Base-by-base conservation (phyloP, 805 yeast genomes). In the Barnettozyma populi region DNA sequence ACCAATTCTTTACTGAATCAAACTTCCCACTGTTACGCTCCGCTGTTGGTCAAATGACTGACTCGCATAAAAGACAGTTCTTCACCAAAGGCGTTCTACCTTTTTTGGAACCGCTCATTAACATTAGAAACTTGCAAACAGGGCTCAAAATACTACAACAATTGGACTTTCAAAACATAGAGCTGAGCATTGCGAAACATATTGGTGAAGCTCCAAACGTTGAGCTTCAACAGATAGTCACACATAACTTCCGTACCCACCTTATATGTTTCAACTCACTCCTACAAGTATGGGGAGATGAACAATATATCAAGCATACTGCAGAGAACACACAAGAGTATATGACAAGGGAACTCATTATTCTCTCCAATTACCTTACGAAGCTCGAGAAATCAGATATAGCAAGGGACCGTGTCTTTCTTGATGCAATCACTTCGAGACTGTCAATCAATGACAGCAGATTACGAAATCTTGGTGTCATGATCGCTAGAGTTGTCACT, bases 381-480 rank as follows among this genome's bases (percentile, higher is more conserved):
- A 51, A 57, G 1, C 55, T 51, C 0, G 53, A 61, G 19, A 51
- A 72, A 0, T 40, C 46, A 9, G 54, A 49, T 1, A 20, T 80
- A 2, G 60, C 79, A 4, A 60, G 57, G 11, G 64, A 71, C 8
- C 46, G 64, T 2, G 45, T 45, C 0, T 82, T 83, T 54, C 60
- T 83, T 14, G 59, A 67, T 21, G 72, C 79, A 0, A 69, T 85
- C n/a, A 74, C 85, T 0, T 65, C 70, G 44, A 68, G 83, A 34
- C 67, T 85, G n/a, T 72, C 71, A 23, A 75, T 84, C 0, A 70
- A 71, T 40, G 70, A 79, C 1, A 56, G 61, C 1, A 59, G 57
- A n/a, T 63, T 73, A 2, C 72, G 86, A 47, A 57, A 69, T 13
- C 61, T 82, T 29, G 90, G 82, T 0, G 77, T 84, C 61, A 57